These are phyloP conservation scores for Calonectria fujianensis DNA, from an alignment of 2,329 filamentous ascomycete species.

Conservation along the genomic window DNA sequence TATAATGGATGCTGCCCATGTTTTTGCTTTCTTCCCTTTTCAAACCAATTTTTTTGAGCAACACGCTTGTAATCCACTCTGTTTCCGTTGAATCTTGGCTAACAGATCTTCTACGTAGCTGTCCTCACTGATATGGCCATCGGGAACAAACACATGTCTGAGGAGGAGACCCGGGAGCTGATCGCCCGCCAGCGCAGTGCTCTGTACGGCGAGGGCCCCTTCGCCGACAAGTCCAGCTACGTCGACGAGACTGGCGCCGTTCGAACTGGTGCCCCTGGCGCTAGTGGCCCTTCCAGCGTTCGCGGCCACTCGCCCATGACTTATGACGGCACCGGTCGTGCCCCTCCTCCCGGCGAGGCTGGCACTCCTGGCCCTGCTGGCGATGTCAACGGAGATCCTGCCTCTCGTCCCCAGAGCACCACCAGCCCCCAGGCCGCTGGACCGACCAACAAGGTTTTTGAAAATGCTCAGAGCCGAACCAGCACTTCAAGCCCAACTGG, in stretches of 20 bases:
- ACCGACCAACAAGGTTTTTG: slow-evolving; percentile 75
- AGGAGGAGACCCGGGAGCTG: slow-evolving; percentile 96
- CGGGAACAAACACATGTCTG: slow-evolving; percentile 86
- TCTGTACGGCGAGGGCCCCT: slow-evolving; percentile 86
- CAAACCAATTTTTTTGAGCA: slow-evolving; percentile 49
- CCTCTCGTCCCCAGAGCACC: slow-evolving; percentile 87
- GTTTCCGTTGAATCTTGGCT: slow-evolving; percentile 60
- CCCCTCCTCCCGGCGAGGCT: slow-evolving; percentile 60
- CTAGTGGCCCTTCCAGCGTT: slow-evolving; percentile 77
- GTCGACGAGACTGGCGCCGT: slow-evolving; percentile 80
- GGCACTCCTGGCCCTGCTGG: slow-evolving; percentile 64
- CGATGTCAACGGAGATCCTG: slow-evolving; percentile 66
- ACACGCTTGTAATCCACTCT: slow-evolving; percentile 53
- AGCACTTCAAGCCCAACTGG: slow-evolving; percentile 89
- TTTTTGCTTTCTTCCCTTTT: slow-evolving; percentile 51
- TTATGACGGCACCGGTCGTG: slow-evolving; percentile 76
- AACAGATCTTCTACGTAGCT: slow-evolving; percentile 68
- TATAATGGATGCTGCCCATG: slow-evolving; percentile 50
- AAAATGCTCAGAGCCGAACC: slow-evolving; percentile 81
- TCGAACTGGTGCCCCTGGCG: slow-evolving; percentile 79
- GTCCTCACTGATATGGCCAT: slow-evolving; percentile 68
- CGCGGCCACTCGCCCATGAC: slow-evolving; percentile 88
- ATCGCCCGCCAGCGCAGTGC: slow-evolving; percentile 97
- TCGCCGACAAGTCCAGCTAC: slow-evolving; percentile 80
- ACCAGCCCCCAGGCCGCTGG: slow-evolving; percentile 84